A percentile compares a stretch with the other conserved stretches of the same genome.
These are phyloP conservation scores for Lepiota subincarnata DNA, from an alignment of 768 basidiomycete genomes.

Conservation along the genomic window DNA sequence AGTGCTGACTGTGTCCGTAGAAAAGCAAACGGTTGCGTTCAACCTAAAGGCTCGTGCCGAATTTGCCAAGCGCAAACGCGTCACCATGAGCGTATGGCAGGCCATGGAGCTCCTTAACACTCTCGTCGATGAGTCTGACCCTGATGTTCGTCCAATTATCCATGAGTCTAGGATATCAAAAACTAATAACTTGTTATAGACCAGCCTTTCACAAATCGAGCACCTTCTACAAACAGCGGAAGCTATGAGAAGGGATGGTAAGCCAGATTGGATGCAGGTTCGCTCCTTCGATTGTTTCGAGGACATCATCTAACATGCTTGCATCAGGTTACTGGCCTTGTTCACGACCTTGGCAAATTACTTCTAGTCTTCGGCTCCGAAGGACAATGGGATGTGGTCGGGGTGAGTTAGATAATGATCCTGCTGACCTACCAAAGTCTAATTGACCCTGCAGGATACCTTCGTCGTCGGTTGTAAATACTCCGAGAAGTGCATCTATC, in stretches of 20 bases:
- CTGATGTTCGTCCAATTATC: conserved; percentile 52
- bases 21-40: conserved; percentile 84
- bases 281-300: conserved; percentile 3
- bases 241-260: conserved; percentile 79
- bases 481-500: conserved; percentile 80
- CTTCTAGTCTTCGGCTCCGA: conserved; percentile 79
- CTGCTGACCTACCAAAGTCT: conserved; percentile 9
- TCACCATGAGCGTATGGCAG: conserved; percentile 82
- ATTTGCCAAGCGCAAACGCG: conserved; percentile 63
- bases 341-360: conserved; percentile 90
- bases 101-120: conserved; percentile 87
- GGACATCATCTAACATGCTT: neutral
- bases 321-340: conserved; percentile 63
- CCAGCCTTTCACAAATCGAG: conserved; percentile 78
- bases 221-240: conserved; percentile 92
- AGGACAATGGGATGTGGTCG: conserved; percentile 95
- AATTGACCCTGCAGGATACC: conserved; percentile 32
- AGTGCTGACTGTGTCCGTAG: conserved; percentile 28
- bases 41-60: conserved; percentile 76
- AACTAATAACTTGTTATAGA: conserved; percentile 40
- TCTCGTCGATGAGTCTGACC: conserved; percentile 87
- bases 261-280: conserved; percentile 90
- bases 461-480: conserved; percentile 82
- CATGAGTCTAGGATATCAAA: conserved; percentile 1
- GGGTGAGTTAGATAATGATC: conserved; percentile 41